Percentiles rank a stretch among this genome's conserved stretches.
Evolutionary conservation across 305 asterid species (phyloP).

Genomic region (Fraxinus sp.): DNA sequence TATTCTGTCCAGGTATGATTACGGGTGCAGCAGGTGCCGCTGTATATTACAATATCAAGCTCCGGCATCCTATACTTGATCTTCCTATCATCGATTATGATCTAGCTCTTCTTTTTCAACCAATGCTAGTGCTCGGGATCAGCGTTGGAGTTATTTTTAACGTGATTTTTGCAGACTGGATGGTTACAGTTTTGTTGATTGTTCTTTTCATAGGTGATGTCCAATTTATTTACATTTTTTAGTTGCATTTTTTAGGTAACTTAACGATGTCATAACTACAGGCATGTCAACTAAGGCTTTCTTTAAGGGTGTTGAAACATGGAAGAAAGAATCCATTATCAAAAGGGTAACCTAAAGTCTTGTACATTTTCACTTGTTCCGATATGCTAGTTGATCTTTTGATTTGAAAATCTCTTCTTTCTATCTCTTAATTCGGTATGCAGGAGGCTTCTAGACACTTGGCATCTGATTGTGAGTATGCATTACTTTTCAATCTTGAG

Average conservation of each 20-base stretch:
- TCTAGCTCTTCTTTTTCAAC: conserved; percentile 64
- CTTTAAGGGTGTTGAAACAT: conserved; percentile 66
- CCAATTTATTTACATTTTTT: neutral
- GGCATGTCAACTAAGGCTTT: conserved; percentile 74
- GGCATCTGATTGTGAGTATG: conserved; percentile 32
- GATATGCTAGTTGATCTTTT: neutral
- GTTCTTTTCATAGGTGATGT: conserved; percentile 53
- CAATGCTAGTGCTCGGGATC: conserved; percentile 63
- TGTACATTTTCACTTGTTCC: neutral
- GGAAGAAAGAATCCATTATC: conserved; percentile 73
- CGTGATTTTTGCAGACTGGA: conserved; percentile 63
- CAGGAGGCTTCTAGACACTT: conserved; percentile 66
- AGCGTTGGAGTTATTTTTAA: conserved; percentile 64
- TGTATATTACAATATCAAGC: conserved; percentile 60
- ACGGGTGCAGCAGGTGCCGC: conserved; percentile 63
- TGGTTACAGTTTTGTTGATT: conserved; percentile 57
- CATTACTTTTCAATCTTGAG: neutral
- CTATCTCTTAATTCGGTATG: conserved; percentile 6
- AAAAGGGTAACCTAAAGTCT: conserved; percentile 43
- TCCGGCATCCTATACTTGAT: conserved; percentile 56
- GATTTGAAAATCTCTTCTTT: neutral
- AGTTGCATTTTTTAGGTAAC: conserved; percentile 8
- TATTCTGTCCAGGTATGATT: conserved; percentile 52
- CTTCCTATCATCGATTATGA: conserved; percentile 64
- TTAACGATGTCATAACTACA: conserved; percentile 27